phyloP scores from a whole-genome alignment of 2,329 filamentous ascomycete species.

The Tolypocladium pustulatum region DNA sequence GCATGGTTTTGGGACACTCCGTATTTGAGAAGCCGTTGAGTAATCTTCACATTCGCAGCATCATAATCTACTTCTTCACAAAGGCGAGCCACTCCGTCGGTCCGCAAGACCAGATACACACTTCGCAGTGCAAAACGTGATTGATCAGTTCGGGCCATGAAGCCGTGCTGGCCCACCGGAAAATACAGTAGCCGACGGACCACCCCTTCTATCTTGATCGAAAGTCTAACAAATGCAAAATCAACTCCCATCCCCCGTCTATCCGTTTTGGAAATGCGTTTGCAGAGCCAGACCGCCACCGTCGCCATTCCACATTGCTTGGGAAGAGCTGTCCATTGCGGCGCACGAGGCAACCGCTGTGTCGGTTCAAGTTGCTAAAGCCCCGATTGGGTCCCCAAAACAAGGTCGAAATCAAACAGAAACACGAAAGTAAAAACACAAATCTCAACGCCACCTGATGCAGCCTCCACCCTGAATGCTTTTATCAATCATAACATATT shows the following conservation, averaged over 20 bases:
- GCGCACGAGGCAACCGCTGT: not conserved
- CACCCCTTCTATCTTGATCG: constrained; percentile 26
- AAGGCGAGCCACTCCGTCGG: constrained; percentile 1
- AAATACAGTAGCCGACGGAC: constrained; percentile 16
- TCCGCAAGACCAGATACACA: constrained; percentile 7
- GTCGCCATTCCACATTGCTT: not conserved
- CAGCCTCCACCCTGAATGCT: constrained; percentile 20
- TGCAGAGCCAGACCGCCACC: constrained; percentile 17
- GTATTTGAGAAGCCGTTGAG: not conserved
- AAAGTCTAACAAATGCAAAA: constrained; percentile 26
- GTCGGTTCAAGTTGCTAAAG: constrained; percentile 1
- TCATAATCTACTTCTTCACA: constrained; percentile 3
- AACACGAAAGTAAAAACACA: constrained; percentile 13
- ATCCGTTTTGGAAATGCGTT: constrained; percentile 25
- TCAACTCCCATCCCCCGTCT: constrained; percentile 26
- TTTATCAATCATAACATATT: constrained; percentile 21
- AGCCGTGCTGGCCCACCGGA: constrained; percentile 20
- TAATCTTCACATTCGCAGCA: constrained; percentile 3
- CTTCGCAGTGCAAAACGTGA: constrained; percentile 13
- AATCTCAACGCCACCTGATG: constrained; percentile 27
- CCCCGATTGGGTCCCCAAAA: constrained; percentile 1
- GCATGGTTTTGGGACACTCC: not conserved
- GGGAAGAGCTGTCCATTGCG: not conserved
- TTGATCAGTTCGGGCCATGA: constrained; percentile 24
- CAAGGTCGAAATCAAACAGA: constrained; percentile 7